Evolutionary conservation across 352 stramenopile genomes (phyloP), one percentile per base, ranked within the genome.

Genomic region (Phytophthora kernoviae): DNA sequence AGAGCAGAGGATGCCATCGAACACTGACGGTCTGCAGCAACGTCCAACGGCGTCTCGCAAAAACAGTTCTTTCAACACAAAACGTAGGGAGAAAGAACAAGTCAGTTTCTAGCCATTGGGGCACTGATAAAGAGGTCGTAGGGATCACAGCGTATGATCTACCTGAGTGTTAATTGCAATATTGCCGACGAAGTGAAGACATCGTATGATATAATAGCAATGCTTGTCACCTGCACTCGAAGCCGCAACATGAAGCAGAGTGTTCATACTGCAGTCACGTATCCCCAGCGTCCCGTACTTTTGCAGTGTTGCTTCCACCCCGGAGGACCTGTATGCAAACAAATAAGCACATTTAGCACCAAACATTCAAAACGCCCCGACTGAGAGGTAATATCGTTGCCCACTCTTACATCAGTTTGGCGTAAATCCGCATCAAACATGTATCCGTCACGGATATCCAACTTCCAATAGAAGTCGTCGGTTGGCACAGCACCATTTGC

Each of bases 261-360:
- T 81, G 33, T 83, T 86, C 76, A 86, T 83, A 12, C 73, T 77
- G 45, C 68, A 81, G 45, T 86, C 76, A 42, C 76, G 67, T 54
- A 86, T 78, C 27, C 73, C 60, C 21, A 86, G 36, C 5, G 73
- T 83, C 1, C 73, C 77, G 40, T 80, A 79, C 42, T 83, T 84
- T 33, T 68, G 41, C 34, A 70, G 15, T 5, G 64, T 75, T 26
- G 59, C 49, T 24, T 77, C 62, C 21, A 75, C 60, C 2, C 76
- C 76, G 8, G 61, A 51, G 24, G 68, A 67, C 41, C 75, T 84
- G 62, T 5, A 42, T 15, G 54, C 10, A 54, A 12, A 33, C 18
- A n/a, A 54, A 6, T 17, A 56, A 20, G 17, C 45, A 18, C 20
- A 48, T 20, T 9, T 11, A 21, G 32, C 3, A 5, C 15, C 15